Evolutionary conservation across 306 rosid species (phyloP).

Genomic region (Lagenaria siceraria): DNA sequence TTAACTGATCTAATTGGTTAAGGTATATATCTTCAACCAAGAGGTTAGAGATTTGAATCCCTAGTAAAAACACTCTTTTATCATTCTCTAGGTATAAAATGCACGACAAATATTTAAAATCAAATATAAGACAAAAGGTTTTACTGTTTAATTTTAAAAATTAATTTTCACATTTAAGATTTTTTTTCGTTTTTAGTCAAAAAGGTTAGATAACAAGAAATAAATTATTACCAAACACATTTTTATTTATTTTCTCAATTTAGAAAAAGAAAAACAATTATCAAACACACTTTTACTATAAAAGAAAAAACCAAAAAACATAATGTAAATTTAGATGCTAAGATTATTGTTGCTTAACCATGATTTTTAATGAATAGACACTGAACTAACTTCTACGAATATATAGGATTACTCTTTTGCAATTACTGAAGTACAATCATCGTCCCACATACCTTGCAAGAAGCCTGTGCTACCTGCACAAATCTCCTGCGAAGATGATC

Average conservation of each 20-base stretch:
- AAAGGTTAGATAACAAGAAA: not conserved
- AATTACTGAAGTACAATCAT: not conserved
- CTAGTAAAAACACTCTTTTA: not conserved
- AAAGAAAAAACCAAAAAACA: not conserved
- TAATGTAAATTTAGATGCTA: not conserved
- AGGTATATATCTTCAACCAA: too few species aligned
- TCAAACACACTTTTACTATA: too few species aligned
- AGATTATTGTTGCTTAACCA: not conserved
- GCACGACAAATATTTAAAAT: not conserved
- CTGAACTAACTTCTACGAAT: not conserved
- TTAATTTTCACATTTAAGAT: too few species aligned
- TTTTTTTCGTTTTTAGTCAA: too few species aligned
- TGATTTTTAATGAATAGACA: not conserved
- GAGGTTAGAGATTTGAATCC: not conserved
- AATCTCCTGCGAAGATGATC: slow-evolving; percentile 53
- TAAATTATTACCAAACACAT: not conserved
- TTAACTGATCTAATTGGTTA: not conserved
- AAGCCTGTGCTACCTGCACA: slow-evolving; percentile 67
- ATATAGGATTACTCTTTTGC: not conserved
- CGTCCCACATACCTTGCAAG: slow-evolving; percentile 41
- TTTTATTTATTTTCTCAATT: too few species aligned
- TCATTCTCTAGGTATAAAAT: not conserved
- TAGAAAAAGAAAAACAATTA: too few species aligned
- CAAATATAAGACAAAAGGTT: too few species aligned
- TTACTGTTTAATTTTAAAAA: too few species aligned